Evolutionary conservation across 192 early-diverging fungal genomes (phyloP), one percentile per base, ranked within the genome.

Genomic region (Entophlyctis luteolus): DNA sequence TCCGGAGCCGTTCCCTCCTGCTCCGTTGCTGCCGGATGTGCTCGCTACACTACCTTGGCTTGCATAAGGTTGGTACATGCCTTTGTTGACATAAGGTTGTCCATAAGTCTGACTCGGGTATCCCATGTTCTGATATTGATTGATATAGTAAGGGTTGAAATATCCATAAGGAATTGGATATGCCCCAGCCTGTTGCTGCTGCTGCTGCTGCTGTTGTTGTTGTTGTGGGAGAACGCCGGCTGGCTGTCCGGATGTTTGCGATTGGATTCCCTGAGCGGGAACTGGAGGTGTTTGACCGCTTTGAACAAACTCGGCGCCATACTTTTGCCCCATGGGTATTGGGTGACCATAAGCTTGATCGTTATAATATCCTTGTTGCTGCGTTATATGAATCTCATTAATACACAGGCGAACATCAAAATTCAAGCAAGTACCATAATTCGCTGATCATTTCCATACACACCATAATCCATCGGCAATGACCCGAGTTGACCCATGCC

Each of bases 51-150:
- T 46, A 36, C 38, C 59, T 38, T 66, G 63, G 16, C 55, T n/a
- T 29, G 75, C 76, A 70, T 93, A 92, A 86, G 90, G 89, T 18
- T 91, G 91, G 62, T 93, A 96, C 82, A 92, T 87, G 36, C 78
- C 84, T 83, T 96, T 93, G 80, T 91, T 93, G 74, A 93, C 83
- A 70, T 91, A 93, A 6, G 89, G 92, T 73, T 93, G 92, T n/a
- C 88, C 90, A 73, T 93, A 96, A 4, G 82, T 82, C 1, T 88
- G 89, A 71, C 87, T 86, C 63, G 90, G 89, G 75, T 93, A 93
- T 23, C 82, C 86, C 48, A 80, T 75, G 54, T 70, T 72, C 31
- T 79, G 81, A 31, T 83, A 87, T 62, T 84, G 86, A 82, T 86
- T 93, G 76, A 92, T 89, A 76, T 86, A 84, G 79, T 95, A 92